Conservation (phyloP, 176 grass and related monocot genomes). For the Bromus sterilis region DNA sequence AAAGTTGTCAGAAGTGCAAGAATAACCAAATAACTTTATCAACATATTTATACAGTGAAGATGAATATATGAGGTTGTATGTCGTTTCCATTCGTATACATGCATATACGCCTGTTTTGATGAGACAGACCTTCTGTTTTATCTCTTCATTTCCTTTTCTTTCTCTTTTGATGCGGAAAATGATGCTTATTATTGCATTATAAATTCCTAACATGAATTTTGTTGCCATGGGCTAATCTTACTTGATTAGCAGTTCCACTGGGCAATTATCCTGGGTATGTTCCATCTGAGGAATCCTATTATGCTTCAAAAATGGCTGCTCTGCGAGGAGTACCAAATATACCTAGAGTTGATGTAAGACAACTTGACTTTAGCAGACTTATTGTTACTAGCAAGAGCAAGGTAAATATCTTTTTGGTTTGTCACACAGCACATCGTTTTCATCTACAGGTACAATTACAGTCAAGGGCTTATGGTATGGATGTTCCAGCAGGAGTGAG, state of each 20-base stretch:
- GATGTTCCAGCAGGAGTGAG: conserved; percentile 25
- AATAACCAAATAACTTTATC: neutral
- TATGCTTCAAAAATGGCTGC: conserved; percentile 20
- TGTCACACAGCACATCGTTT: neutral
- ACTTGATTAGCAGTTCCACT: conserved; percentile 30
- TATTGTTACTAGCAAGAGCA: neutral
- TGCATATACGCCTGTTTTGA: neutral
- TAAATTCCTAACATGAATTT: conserved; percentile 2
- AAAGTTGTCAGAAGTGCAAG: neutral
- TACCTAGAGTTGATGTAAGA: conserved; percentile 41
- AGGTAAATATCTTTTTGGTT: neutral
- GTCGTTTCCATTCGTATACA: neutral
- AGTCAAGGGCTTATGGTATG: conserved; percentile 29
- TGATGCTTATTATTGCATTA: neutral
- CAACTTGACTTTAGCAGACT: neutral
- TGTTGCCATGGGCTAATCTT: conserved; percentile 13
- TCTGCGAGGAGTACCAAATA: conserved; percentile 32
- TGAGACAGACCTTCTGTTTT: neutral
- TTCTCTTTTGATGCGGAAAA: neutral
- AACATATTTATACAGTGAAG: neutral
- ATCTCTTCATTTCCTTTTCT: neutral
- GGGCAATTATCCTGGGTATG: conserved; percentile 28
- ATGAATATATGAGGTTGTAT: neutral
- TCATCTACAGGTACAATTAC: conserved; percentile 35
- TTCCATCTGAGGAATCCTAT: conserved; percentile 19